These are phyloP conservation scores for Royoungia palumana DNA, from an alignment of 768 basidiomycete genomes.

Conservation along the genomic window DNA sequence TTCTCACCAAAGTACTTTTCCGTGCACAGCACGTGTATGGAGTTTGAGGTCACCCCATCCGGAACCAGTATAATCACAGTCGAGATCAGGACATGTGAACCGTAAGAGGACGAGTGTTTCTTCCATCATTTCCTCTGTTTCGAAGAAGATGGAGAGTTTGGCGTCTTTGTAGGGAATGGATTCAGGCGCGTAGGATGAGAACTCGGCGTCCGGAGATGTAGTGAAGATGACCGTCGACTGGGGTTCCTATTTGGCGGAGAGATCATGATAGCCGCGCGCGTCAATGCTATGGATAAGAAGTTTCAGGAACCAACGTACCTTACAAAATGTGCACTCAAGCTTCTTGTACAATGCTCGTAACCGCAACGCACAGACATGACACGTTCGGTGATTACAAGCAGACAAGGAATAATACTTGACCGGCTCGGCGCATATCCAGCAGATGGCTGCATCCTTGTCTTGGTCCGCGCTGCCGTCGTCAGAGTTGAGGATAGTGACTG, in stretches of 20 bases:
- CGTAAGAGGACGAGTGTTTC: conserved; percentile 86
- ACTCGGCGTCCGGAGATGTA: conserved; percentile 55
- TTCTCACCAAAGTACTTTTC: conserved; percentile 72
- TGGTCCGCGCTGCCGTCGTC: conserved; percentile 12
- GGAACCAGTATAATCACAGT: conserved; percentile 79
- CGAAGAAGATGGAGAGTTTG: conserved; percentile 79
- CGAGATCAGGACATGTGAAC: conserved; percentile 87
- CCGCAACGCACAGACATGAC: conserved; percentile 89
- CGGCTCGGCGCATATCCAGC: conserved; percentile 94
- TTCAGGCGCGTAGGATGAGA: conserved; percentile 54
- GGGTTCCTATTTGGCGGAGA: conserved; percentile 48
- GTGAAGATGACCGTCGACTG: conserved; percentile 78
- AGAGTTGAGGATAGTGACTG: neutral
- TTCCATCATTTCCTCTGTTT: conserved; percentile 93
- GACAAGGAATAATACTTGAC: conserved; percentile 88
- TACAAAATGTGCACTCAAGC: conserved; percentile 92
- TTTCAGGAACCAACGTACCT: conserved; percentile 45
- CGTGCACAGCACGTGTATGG: conserved; percentile 75
- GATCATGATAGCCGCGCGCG: no score
- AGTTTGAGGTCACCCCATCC: conserved; percentile 90
- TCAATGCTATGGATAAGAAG: neutral
- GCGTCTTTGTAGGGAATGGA: conserved; percentile 61
- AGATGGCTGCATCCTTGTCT: conserved; percentile 44
- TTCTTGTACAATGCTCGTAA: conserved; percentile 93
- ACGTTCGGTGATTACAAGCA: conserved; percentile 91